Conservation (phyloP, 257 asterid species). For the Solanum peruvianum region DNA sequence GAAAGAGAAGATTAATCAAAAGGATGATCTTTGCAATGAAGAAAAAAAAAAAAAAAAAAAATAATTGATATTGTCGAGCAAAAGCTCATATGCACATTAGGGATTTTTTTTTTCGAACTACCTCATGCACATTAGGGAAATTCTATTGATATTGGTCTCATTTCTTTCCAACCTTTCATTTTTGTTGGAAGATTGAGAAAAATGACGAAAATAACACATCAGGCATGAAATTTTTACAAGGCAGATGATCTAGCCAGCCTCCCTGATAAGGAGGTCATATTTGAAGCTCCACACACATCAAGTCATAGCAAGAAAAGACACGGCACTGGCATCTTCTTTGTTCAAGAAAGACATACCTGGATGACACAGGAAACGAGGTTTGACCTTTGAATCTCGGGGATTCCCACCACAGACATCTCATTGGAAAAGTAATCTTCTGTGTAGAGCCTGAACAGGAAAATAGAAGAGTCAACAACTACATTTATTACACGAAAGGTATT, state of each 20-base stretch:
- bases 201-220: not conserved
- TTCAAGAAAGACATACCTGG: slow-evolving; percentile 47
- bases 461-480: not conserved
- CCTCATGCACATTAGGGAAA: not conserved
- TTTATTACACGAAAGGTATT: not conserved
- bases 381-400: slow-evolving; percentile 97
- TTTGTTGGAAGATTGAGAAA: not conserved
- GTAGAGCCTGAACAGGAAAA: slow-evolving; percentile 55
- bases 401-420: slow-evolving; percentile 78
- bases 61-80: not conserved
- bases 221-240: not conserved
- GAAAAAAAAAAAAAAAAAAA: not conserved
- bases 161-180: not conserved
- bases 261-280: not conserved
- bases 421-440: slow-evolving; percentile 73
- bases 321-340: not conserved
- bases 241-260: not conserved
- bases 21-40: not conserved
- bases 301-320: not conserved
- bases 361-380: slow-evolving; percentile 80
- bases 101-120: not conserved
- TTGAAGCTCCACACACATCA: not conserved
- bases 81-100: not conserved
- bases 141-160: not conserved
- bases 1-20: not conserved